Base-by-base conservation (phyloP, 495 filamentous ascomycete genomes). In the Penicillium roqueforti region DNA sequence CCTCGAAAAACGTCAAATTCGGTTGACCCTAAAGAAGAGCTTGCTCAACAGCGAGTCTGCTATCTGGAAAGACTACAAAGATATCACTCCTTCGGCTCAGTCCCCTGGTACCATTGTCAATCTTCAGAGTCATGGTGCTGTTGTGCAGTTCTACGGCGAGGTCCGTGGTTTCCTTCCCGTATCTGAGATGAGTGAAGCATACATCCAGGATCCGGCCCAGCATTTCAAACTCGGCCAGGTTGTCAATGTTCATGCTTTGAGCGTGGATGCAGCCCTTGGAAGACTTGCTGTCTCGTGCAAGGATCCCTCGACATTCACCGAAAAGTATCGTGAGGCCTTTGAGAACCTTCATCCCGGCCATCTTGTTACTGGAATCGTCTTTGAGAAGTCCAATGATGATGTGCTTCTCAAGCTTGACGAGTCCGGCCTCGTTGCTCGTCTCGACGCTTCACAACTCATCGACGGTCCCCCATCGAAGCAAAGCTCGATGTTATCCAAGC, bases 101-200 rank as follows among this genome's bases (percentile, higher is more conserved):
- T 85, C 83, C 23, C 87, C 84, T 18, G 95, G 92, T 53, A 96
- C 91, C 6, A 83, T 98, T 47, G 74, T 95, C 56, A 93, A 84
- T 41, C 68, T 97, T 11, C 72, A 91, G 40, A 65, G 78, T 19
- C 81, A 82, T 57, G 95, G 93, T 53, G 93, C 92, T 11, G 82
- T 95, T 19, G 88, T 97, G 45, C 91, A 96, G 60, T 98, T 97
- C 75, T 97, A 92, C 62, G 89, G 91, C 20, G 69, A 76, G 8
- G 72, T 97, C 36, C 80, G 82, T 43, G 95, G 84, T 10, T 97
- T 92, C 71, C 79, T 98, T 51, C 92, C 93, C 1, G 83, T 95
- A 3, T 87, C 88, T 3, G 92, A 98, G 65, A 97, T 98, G 95
- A 96, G 92, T 66, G 95, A 97, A 64, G 88, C 91, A 13, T 97